These are phyloP conservation scores for Penicillium sp. DNA, from an alignment of 2,329 filamentous ascomycete species.

Conservation along the genomic window DNA sequence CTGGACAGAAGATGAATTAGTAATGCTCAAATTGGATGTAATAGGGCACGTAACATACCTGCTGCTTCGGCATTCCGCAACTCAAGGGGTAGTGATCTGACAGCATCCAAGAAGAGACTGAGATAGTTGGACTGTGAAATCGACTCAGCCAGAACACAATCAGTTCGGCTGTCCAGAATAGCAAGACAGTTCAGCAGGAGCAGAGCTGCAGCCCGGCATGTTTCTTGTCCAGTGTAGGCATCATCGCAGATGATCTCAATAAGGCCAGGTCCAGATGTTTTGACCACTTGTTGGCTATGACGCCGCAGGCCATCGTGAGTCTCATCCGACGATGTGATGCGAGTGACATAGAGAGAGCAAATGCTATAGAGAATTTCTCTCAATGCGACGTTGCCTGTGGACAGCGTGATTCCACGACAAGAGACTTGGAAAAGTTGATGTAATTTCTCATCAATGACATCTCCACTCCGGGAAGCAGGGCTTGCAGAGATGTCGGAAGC, in stretches of 20 bases:
- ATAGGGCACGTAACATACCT: constrained; percentile 49
- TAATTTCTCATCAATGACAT: constrained; percentile 81
- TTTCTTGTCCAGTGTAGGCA: constrained; percentile 77
- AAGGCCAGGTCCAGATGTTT: constrained; percentile 75
- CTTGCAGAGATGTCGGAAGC: constrained; percentile 36
- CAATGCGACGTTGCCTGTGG: constrained; percentile 67
- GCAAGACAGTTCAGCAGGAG: constrained; percentile 79
- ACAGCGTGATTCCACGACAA: constrained; percentile 73
- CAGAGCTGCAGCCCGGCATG: constrained; percentile 80
- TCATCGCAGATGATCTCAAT: constrained; percentile 90
- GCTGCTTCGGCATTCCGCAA: constrained; percentile 58
- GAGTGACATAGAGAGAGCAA: constrained; percentile 78
- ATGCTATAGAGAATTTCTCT: constrained; percentile 89
- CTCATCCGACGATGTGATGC: constrained; percentile 55
- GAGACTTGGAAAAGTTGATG: constrained; percentile 89
- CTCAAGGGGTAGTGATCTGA: constrained; percentile 74
- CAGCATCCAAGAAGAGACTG: constrained; percentile 81
- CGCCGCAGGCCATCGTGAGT: constrained; percentile 47
- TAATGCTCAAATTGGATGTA: background rate
- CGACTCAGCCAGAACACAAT: constrained; percentile 72
- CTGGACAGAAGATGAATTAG: constrained; percentile 32
- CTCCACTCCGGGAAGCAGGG: constrained; percentile 53
- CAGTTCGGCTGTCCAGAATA: constrained; percentile 68
- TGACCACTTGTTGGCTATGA: constrained; percentile 67
- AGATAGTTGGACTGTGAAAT: constrained; percentile 88